These are phyloP conservation scores for Cryphonectria radicalis DNA, from an alignment of 2,329 filamentous ascomycete species.

Conservation along the genomic window DNA sequence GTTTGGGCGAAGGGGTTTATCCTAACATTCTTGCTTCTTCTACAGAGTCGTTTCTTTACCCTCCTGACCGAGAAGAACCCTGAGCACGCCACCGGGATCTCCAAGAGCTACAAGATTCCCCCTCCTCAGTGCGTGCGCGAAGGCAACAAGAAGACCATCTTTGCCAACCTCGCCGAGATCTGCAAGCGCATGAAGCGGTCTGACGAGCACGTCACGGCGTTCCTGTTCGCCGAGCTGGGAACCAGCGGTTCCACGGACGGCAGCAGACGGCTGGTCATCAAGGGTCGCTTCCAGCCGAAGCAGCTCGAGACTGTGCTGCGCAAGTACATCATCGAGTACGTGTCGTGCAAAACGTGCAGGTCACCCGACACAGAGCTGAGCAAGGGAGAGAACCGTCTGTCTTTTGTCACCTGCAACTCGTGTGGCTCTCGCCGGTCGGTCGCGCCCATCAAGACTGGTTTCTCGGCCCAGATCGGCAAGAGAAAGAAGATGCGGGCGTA, in stretches of 20 bases:
- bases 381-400: conserved; percentile 98
- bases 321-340: conserved; percentile 95
- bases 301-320: conserved; percentile 97
- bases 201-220: conserved; percentile 96
- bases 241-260: conserved; percentile 96
- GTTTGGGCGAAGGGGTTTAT: too few species aligned
- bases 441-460: conserved; percentile 99
- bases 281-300: conserved; percentile 99
- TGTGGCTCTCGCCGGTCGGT: conserved; percentile 84
- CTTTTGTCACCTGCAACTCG: conserved; percentile 97
- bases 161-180: conserved; percentile 98
- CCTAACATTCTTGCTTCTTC: not conserved
- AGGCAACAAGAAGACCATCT: conserved; percentile 99
- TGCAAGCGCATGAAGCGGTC: conserved; percentile 99
- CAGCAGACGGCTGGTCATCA: conserved; percentile 91
- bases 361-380: conserved; percentile 93
- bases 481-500: conserved; percentile 92
- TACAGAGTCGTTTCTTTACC: conserved; percentile 77
- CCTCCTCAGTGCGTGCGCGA: conserved; percentile 98
- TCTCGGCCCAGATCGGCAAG: conserved; percentile 99
- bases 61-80: conserved; percentile 95
- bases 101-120: conserved; percentile 98
- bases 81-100: conserved; percentile 85
- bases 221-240: conserved; percentile 97
- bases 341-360: conserved; percentile 98